phyloP scores from a whole-genome alignment of 441 rosid genomes.

The Gossypium lobatum region DNA sequence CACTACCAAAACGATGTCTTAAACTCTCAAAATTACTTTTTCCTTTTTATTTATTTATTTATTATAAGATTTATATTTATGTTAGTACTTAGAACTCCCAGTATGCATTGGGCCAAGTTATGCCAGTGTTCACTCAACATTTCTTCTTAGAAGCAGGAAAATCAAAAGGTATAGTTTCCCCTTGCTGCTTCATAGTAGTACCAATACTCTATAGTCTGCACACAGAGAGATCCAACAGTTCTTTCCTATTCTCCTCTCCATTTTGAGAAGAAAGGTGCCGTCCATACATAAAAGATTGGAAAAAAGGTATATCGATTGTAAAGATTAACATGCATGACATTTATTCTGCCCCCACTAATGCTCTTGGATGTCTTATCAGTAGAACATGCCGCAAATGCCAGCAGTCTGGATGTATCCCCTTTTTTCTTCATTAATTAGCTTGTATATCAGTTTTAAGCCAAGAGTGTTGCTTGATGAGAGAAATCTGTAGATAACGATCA shows the following conservation, averaged over 20 bases:
- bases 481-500: not conserved
- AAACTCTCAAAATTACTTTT: not conserved
- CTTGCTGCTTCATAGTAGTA: not conserved
- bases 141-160: not conserved
- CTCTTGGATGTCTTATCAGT: not conserved
- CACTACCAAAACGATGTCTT: not conserved
- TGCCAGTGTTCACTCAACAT: not conserved
- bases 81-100: not conserved
- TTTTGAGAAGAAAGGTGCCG: not conserved
- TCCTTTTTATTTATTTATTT: not conserved
- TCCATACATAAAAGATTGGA: not conserved
- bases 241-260: not conserved
- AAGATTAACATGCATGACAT: not conserved
- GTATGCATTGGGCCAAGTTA: not conserved
- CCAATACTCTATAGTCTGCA: not conserved
- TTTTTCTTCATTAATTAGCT: not conserved
- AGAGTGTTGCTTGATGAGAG: not conserved
- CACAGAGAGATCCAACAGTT: not conserved
- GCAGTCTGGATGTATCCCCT: not conserved
- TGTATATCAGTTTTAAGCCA: not conserved
- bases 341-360: not conserved
- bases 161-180: not conserved
- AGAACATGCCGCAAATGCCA: not conserved
- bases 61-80: conserved; percentile 1
- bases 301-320: conserved; percentile 4